phyloP scores from a whole-genome alignment of 2,329 filamentous ascomycete genomes.

The Botrytis tulipae region DNA sequence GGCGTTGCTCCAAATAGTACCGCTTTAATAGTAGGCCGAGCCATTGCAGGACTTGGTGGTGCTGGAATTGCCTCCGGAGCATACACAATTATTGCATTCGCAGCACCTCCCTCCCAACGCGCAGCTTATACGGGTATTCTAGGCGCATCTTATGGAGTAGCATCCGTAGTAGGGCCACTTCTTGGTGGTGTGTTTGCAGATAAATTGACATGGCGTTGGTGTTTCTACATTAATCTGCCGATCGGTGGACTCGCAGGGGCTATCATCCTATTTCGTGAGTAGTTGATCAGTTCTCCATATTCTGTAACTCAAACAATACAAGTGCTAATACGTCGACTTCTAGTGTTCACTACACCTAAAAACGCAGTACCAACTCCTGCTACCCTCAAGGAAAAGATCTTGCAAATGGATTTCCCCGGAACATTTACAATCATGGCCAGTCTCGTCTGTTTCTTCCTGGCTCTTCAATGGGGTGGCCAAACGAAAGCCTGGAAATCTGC shows the following conservation, averaged over 20 bases:
- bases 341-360: constrained; percentile 39
- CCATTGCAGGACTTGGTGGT: constrained; percentile 32
- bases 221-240: constrained; percentile 33
- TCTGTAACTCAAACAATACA: background rate
- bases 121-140: constrained; percentile 57
- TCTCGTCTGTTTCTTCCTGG: constrained; percentile 46
- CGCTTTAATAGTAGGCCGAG: constrained; percentile 25
- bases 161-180: constrained; percentile 60
- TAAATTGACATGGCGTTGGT: constrained; percentile 57
- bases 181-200: constrained; percentile 64
- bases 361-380: constrained; percentile 42
- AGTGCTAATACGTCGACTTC: background rate
- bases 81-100: constrained; percentile 44
- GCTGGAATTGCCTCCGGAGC: constrained; percentile 39
- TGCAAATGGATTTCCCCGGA: constrained; percentile 50
- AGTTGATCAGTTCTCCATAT: background rate
- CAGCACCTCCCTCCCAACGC: constrained; percentile 36
- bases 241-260: constrained; percentile 43
- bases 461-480: constrained; percentile 49
- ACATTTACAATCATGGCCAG: constrained; percentile 46
- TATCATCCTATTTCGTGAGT: constrained; percentile 15
- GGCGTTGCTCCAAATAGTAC: constrained; percentile 38
- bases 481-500: constrained; percentile 45
- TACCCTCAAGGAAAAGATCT: constrained; percentile 45
- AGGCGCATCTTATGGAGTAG: constrained; percentile 64